phyloP scores from a whole-genome alignment of 345 rosid species.

The Gossypium sturtianum region DNA sequence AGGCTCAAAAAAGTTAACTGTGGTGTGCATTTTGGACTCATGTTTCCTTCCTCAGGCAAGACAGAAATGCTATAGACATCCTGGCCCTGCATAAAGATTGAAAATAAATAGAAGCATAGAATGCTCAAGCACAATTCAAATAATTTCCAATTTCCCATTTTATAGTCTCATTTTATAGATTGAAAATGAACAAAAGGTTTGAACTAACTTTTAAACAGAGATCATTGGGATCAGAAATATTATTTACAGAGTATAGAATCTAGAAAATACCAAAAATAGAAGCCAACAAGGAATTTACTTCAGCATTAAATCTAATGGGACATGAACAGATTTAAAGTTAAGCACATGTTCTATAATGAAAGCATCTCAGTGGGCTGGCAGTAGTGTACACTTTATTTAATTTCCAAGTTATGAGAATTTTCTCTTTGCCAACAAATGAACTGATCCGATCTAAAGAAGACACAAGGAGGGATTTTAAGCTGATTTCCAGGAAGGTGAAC shows the following conservation, averaged over 20 bases:
- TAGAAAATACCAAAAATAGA: background rate
- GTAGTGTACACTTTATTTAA: background rate
- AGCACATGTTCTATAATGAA: background rate
- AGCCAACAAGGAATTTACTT: background rate
- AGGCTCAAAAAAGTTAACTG: slow-evolving; percentile 57
- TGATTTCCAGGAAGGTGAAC: background rate
- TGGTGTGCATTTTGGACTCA: slow-evolving; percentile 30
- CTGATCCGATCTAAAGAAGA: background rate
- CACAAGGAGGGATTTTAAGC: background rate
- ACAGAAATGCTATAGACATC: slow-evolving; percentile 59
- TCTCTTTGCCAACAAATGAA: background rate
- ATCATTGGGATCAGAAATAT: background rate
- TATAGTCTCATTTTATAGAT: background rate
- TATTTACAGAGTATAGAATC: background rate
- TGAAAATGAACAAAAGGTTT: background rate
- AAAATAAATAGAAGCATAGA: background rate
- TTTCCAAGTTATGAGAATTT: background rate
- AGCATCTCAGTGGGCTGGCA: background rate
- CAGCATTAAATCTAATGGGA: background rate
- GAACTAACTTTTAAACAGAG: background rate
- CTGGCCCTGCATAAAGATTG: slow-evolving; percentile 40
- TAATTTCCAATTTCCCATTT: background rate
- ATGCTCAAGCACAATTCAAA: background rate
- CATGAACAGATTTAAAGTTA: background rate
- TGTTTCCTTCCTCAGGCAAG: slow-evolving; percentile 52